Evolutionary conservation across 371 early-diverging fungal genomes (phyloP).

Genomic region (Mucor ambiguus): DNA sequence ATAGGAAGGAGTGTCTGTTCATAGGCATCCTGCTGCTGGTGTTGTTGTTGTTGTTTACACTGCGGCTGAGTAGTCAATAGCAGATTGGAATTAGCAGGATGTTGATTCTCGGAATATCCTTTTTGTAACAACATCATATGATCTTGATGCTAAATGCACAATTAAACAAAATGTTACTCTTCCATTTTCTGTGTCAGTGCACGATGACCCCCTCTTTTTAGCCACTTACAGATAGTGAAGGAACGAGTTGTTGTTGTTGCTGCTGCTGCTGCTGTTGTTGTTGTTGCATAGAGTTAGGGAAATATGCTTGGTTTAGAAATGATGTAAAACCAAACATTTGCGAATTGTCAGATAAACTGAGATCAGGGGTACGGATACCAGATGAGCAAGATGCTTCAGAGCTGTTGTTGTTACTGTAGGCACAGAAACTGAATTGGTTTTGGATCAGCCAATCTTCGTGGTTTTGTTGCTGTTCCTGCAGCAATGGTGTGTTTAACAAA

Average conservation of each 20-base stretch:
- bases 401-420: not conserved
- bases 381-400: slow-evolving; percentile 22
- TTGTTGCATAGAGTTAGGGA: not conserved
- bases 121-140: slow-evolving; percentile 30
- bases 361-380: slow-evolving; percentile 29
- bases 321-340: slow-evolving; percentile 13
- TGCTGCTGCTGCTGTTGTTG: slow-evolving; percentile 5
- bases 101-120: slow-evolving; percentile 10
- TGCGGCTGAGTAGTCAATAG: slow-evolving; percentile 1
- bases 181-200: slow-evolving; percentile 16
- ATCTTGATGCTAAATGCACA: slow-evolving; percentile 26
- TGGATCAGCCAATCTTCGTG: slow-evolving; percentile 11
- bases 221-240: slow-evolving; percentile 20
- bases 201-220: not conserved
- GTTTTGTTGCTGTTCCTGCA: slow-evolving; percentile 6
- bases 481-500: not conserved
- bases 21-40: slow-evolving; percentile 9
- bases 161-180: not conserved
- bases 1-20: slow-evolving; percentile 1
- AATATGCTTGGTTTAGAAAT: slow-evolving; percentile 3
- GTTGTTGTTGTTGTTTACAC: not conserved
- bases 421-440: slow-evolving; percentile 8
- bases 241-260: slow-evolving; percentile 4
- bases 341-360: slow-evolving; percentile 12
- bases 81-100: not conserved